phyloP scores from a whole-genome alignment of 2,329 filamentous ascomycete species.

The Diaporthe sp. region DNA sequence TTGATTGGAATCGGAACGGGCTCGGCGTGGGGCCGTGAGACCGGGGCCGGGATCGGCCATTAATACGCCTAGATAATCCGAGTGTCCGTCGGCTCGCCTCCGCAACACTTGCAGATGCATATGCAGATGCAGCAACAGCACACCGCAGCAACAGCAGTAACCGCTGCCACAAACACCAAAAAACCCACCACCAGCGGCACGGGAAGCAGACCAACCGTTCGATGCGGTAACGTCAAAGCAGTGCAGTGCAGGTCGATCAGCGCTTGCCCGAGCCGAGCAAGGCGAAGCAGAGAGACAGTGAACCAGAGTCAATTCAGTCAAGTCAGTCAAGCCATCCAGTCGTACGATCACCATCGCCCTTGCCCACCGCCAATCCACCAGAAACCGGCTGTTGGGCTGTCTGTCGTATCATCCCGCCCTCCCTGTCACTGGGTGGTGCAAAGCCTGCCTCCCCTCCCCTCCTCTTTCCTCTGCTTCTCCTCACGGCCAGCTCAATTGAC shows the following conservation, averaged over 20 bases:
- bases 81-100: constrained; percentile 16
- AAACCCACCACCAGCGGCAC: background rate
- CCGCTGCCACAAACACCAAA: background rate
- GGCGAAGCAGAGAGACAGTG: background rate
- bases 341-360: constrained; percentile 22
- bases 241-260: background rate
- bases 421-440: background rate
- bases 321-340: background rate
- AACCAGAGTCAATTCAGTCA: background rate
- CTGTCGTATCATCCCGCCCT: background rate
- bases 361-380: constrained; percentile 25
- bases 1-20: background rate
- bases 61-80: constrained; percentile 12
- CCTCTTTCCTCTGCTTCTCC: background rate
- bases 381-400: constrained; percentile 4
- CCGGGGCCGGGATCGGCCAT: constrained; percentile 12
- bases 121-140: background rate
- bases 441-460: background rate
- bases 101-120: constrained; percentile 5
- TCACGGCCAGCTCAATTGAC: constrained; percentile 15
- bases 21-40: constrained; percentile 1
- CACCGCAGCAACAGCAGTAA: background rate
- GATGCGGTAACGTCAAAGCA: background rate
- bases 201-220: background rate
- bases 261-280: background rate